Evolutionary conservation across 1,284 basidiomycete species (phyloP), one percentile per base, ranked within the genome.

Genomic region (Sanghuangporus weigelae): DNA sequence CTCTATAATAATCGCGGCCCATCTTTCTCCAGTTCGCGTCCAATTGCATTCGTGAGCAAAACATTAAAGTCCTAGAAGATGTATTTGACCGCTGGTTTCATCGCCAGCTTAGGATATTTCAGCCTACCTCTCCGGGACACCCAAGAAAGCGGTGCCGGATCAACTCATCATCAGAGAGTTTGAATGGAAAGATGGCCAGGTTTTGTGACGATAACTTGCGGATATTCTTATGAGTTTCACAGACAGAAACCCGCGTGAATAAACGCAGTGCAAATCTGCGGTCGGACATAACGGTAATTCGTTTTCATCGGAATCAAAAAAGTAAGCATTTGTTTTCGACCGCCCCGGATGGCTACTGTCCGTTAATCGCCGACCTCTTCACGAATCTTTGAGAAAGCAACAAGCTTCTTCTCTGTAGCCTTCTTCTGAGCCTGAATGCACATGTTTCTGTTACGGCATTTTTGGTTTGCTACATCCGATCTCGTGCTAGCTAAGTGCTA

Each of bases 211-310:
- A 46, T 38, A 26, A 56, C 57, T 49, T 39, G 56, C 51, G 57
- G 57, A 38, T 57, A 62, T 62, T 62, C 39, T 62, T 44, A 21
- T 54, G 38, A 56, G 53, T 62, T 62, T 62, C 60, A 56, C 23
- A 31, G 39, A 31, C 57, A 38, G 49, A 35, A 31, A 49, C 31
- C 16, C 10, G 10, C n/a, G 19, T 14, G 38, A 31, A 26, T 62
- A 31, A 56, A 44, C 16, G 35, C 36, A 44, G 23, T 48, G 55
- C 39, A 57, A 49, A 62, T 62, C 54, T 57, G 54, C 48, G 48
- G 51, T 31, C 60, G 60, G 60, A 62, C 48, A 62, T 62, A 62
- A 57, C 60, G 60, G 60, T 26, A 26, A 19, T 46, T 26, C 42
- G 35, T 21, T 38, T 49, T 51, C 42, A 61, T 36, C 21, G 42